These are phyloP conservation scores for Lindgomyces ingoldianus DNA, from an alignment of 495 filamentous ascomycete genomes.

Conservation along the genomic window DNA sequence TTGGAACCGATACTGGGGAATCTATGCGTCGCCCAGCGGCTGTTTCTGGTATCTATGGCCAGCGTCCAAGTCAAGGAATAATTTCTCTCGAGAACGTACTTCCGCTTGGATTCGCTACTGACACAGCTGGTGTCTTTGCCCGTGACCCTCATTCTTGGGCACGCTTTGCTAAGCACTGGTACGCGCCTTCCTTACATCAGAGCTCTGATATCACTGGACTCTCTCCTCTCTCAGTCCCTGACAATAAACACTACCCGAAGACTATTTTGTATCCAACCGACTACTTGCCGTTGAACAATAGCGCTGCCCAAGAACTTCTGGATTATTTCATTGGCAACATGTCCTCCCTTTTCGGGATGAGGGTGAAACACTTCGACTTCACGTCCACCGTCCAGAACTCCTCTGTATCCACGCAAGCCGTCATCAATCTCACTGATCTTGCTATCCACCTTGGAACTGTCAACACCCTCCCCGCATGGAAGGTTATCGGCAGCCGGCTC, in stretches of 20 bases:
- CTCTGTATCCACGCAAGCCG: neutral
- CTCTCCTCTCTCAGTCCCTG: slow-evolving; percentile 40
- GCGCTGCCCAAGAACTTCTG: slow-evolving; percentile 31
- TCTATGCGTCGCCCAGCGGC: slow-evolving; percentile 40
- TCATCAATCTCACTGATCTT: neutral
- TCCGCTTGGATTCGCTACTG: slow-evolving; percentile 38
- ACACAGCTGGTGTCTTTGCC: slow-evolving; percentile 46
- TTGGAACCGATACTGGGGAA: slow-evolving; percentile 38
- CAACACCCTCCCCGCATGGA: neutral
- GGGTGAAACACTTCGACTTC: neutral
- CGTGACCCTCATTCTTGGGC: slow-evolving; percentile 45
- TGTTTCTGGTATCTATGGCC: slow-evolving; percentile 38
- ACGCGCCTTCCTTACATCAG: slow-evolving; percentile 43
- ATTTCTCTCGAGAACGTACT: slow-evolving; percentile 38
- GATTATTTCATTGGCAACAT: neutral
- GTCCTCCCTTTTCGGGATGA: neutral
- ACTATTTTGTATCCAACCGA: slow-evolving; percentile 46
- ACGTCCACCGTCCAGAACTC: neutral
- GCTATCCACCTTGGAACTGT: neutral
- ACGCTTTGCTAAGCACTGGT: slow-evolving; percentile 47
- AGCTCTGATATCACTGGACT: slow-evolving; percentile 42
- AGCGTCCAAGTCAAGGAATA: slow-evolving; percentile 40
- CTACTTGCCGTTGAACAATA: slow-evolving; percentile 46
- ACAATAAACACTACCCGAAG: slow-evolving; percentile 43
- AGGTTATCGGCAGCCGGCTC: neutral